phyloP scores from a whole-genome alignment of 257 asterid genomes.

The Rauvolfia tetraphylla region DNA sequence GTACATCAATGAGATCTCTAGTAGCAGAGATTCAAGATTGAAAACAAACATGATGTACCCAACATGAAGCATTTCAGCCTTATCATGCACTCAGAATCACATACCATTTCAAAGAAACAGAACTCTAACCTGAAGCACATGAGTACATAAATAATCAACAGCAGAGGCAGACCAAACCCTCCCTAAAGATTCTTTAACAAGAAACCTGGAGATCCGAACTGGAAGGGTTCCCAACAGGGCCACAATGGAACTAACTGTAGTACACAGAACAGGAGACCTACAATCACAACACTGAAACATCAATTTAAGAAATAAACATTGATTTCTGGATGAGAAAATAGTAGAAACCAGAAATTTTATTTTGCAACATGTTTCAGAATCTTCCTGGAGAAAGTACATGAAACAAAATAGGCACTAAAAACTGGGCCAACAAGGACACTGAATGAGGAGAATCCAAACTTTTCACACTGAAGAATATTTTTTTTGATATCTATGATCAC shows the following conservation, averaged over 20 bases:
- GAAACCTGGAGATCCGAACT: constrained; percentile 35
- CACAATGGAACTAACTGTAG: constrained; percentile 50
- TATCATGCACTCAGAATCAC: neutral
- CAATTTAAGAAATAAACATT: constrained; percentile 1
- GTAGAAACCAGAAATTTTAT: neutral
- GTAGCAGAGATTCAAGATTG: neutral
- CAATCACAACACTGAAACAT: constrained; percentile 7
- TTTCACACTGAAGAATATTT: neutral
- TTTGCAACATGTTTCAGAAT: neutral
- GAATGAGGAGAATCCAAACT: neutral
- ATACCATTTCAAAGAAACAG: neutral
- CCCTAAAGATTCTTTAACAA: constrained; percentile 52
- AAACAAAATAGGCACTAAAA: neutral
- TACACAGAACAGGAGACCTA: constrained; percentile 54
- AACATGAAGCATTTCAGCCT: neutral
- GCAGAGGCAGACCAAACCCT: constrained; percentile 71
- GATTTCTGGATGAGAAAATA: neutral
- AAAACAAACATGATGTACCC: neutral
- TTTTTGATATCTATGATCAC: neutral
- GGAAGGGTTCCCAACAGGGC: constrained; percentile 67
- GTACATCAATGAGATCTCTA: neutral
- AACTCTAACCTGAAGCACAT: constrained; percentile 61
- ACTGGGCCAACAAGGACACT: neutral
- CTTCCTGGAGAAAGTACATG: neutral
- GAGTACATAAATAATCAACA: constrained; percentile 51